Evolutionary conservation across 2,329 filamentous ascomycete species (phyloP), one percentile per base, ranked within the genome.

Genomic region (Chrysoporthe austroafricana): DNA sequence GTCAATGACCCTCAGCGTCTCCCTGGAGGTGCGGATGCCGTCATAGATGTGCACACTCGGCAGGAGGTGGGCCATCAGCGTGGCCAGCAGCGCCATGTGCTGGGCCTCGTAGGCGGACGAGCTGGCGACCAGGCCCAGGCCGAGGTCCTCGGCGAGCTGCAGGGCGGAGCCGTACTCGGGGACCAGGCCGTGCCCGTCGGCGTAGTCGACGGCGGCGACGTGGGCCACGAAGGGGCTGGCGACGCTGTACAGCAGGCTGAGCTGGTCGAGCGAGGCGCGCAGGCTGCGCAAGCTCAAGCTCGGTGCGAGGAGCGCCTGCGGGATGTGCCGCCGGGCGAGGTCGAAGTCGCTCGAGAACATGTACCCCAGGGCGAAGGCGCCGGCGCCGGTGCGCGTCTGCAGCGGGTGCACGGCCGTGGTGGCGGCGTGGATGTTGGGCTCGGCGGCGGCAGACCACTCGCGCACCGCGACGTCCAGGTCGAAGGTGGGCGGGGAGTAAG

Each of bases 321-420:
- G 95, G 68, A 97, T 90, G 77, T 96, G 90, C 73, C 94, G 90
- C 85, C 96, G 97, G 83, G 87, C 89, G 75, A 97, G 80, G 78
- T 98, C 94, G 76, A 97, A 97, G 81, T 99, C 96, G 75, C 93
- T 93, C 70, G 94, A 97, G 85, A 98, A 99, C 78, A 98, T 92
- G 82, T 99, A 99, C 67, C 96, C 96, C 61, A 99, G 86, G 32
- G 96, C 94, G 76, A 98, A 91, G 72, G 92, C 90, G 66, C 95
- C 96, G 64, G 96, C 96, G 68, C 96, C 96, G 66, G 91, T 88
- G 64, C 96, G 88, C 56, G 94, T 96, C 83, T 99, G 91, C 76
- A 97, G 88, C 34, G 91, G 82, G 69, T 94, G 85, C 59, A 98
- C 88, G 16, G 88, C 84, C 61, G 96, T 95, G 70, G 88, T 81